These are phyloP conservation scores for Aureobasidium sp. DNA, from an alignment of 2,329 filamentous ascomycete species.

Conservation along the genomic window DNA sequence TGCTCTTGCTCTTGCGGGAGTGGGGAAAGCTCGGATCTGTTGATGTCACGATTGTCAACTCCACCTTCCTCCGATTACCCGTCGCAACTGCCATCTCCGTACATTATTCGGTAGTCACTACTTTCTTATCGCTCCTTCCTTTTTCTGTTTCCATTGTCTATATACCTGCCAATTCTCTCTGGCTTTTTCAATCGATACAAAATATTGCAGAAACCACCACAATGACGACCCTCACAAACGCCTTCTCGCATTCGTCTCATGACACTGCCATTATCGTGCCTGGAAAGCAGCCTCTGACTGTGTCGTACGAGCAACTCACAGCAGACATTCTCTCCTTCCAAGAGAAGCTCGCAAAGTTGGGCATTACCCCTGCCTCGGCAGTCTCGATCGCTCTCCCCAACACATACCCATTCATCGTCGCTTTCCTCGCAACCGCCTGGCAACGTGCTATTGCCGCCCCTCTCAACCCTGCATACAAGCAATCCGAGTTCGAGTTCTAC, in stretches of 20 bases:
- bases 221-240: slow-evolving; percentile 51
- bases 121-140: slow-evolving; percentile 3
- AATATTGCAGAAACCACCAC: background rate
- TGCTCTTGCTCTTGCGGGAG: background rate
- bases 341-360: slow-evolving; percentile 65
- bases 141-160: background rate
- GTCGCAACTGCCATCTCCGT: background rate
- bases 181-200: background rate
- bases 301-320: slow-evolving; percentile 61
- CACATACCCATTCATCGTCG: slow-evolving; percentile 80
- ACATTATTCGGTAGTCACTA: background rate
- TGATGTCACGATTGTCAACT: background rate
- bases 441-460: slow-evolving; percentile 77
- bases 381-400: slow-evolving; percentile 80
- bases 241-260: slow-evolving; percentile 44
- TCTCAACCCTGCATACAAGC: slow-evolving; percentile 82
- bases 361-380: slow-evolving; percentile 58
- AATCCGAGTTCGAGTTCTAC: slow-evolving; percentile 86
- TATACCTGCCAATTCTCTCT: background rate
- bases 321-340: slow-evolving; percentile 64
- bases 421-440: slow-evolving; percentile 79
- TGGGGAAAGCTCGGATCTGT: background rate
- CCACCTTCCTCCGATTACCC: background rate
- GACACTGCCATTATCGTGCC: slow-evolving; percentile 66
- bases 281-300: slow-evolving; percentile 53